These are phyloP conservation scores for Linum tenue DNA, from an alignment of 345 rosid species.

Conservation along the genomic window DNA sequence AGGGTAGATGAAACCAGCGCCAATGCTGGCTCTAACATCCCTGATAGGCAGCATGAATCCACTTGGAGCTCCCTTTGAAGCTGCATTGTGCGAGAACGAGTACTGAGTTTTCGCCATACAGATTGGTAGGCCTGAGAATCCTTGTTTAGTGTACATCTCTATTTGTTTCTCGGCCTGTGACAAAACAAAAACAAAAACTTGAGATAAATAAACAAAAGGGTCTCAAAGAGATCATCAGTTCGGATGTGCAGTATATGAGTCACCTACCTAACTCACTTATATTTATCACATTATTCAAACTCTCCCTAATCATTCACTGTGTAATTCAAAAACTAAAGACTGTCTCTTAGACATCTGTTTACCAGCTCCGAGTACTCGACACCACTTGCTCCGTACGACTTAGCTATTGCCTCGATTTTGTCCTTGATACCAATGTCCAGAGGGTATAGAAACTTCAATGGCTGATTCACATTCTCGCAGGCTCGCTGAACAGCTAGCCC, in stretches of 20 bases:
- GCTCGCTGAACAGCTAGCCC: slow-evolving; percentile 91
- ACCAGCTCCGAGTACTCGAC: slow-evolving; percentile 97
- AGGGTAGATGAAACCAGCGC: slow-evolving; percentile 96
- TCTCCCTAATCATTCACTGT: too few relatives aligned
- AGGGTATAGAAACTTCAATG: slow-evolving; percentile 70
- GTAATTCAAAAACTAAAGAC: too few relatives aligned
- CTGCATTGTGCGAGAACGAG: slow-evolving; percentile 76
- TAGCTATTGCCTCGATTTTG: slow-evolving; percentile 85
- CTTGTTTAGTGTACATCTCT: slow-evolving; percentile 85
- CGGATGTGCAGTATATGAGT: too few relatives aligned
- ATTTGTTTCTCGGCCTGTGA: slow-evolving; percentile 90
- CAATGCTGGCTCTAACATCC: slow-evolving; percentile 92
- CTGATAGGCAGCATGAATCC: slow-evolving; percentile 80
- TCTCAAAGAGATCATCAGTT: background rate
- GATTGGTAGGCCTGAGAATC: slow-evolving; percentile 84
- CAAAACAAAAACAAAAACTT: background rate
- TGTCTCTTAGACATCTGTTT: background rate
- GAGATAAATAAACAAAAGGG: background rate
- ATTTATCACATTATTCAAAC: too few relatives aligned
- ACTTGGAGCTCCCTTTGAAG: slow-evolving; percentile 77
- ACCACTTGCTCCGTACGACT: slow-evolving; percentile 85
- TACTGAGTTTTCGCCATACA: slow-evolving; percentile 99
- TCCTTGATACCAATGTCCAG: slow-evolving; percentile 73
- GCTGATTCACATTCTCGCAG: slow-evolving; percentile 59
- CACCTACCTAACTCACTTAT: too few relatives aligned